These are phyloP conservation scores for Pugionium dolabratum DNA, from an alignment of 345 rosid genomes.

Conservation along the genomic window DNA sequence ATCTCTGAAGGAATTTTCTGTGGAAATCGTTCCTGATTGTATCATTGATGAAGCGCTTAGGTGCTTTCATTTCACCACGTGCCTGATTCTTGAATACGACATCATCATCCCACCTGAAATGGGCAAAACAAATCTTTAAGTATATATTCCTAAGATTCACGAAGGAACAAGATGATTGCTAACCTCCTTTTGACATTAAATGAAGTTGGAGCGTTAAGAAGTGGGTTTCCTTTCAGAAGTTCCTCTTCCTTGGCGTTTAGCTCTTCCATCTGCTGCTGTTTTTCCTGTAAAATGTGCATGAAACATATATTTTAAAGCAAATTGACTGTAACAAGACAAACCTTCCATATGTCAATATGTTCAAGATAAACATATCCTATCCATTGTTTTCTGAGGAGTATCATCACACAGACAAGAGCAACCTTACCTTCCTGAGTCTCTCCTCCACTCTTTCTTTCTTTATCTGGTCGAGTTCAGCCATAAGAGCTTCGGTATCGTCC, in stretches of 20 bases:
- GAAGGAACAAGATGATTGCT: slow-evolving; percentile 10
- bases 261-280: slow-evolving; percentile 70
- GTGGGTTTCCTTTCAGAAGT: slow-evolving; percentile 88
- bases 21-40: slow-evolving; percentile 95
- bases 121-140: not conserved
- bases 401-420: slow-evolving; percentile 3
- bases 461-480: slow-evolving; percentile 92
- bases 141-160: slow-evolving; percentile 13
- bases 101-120: slow-evolving; percentile 94
- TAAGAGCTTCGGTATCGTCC: slow-evolving; percentile 83
- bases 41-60: slow-evolving; percentile 97
- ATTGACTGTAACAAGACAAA: not conserved
- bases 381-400: slow-evolving; percentile 17
- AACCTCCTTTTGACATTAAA: slow-evolving; percentile 87
- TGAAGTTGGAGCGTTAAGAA: slow-evolving; percentile 71
- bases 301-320: slow-evolving; percentile 8
- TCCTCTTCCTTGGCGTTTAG: slow-evolving; percentile 84
- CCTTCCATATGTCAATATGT: not conserved
- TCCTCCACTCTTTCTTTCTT: slow-evolving; percentile 96
- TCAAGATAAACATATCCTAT: slow-evolving; percentile 6
- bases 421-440: slow-evolving; percentile 69
- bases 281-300: slow-evolving; percentile 52
- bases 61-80: slow-evolving; percentile 88
- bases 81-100: slow-evolving; percentile 98
- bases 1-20: slow-evolving; percentile 85